Base-by-base conservation (phyloP, 164 flowering plant genomes). In the Cinnamomum chago region DNA sequence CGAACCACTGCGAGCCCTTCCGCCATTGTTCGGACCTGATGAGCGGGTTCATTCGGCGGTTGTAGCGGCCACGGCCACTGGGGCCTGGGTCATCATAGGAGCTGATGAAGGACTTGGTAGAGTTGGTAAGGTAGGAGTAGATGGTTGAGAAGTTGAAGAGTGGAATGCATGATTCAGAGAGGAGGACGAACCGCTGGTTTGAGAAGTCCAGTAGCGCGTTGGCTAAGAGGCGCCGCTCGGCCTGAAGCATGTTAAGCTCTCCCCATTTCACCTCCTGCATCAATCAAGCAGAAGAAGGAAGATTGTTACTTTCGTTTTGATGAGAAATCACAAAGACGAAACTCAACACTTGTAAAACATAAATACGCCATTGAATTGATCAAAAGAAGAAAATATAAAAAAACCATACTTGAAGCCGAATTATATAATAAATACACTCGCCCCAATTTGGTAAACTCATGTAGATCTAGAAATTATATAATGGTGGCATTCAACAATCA, bases 101-200 rank as follows among this genome's bases (percentile, higher is more conserved):
- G 78, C 85, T 86, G 2, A 92, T 88, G 50, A 79, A 86, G 68
- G 70, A 82, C 24, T 79, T 65, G 50, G 72, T 82, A 18, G 94
- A 86, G 79, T 83, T 77, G 15, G 81, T 81, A 68, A 90, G 86
- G 82, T 90, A 83, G 14, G 81, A 67, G 75, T 90, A 89, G 77
- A 86, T 33, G 20, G 87, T 85, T 71, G 88, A 65, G 87, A 92
- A 92, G 73, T 89, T 87, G 86, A 82, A 88, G 68, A 92, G 85
- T 12, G 94, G 97, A 67, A 92, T 89, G 89, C 97, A 92, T 11
- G 97, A 64, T 75, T 92, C 97, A 0, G 94, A 92, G 50, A 92
- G 85, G 24, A 92, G 94, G 66, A 90, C 87, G 35, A 92, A 92
- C 0, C 87, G 83, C 71, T 89, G 82, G 86, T 92, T 92, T 5